phyloP scores from a whole-genome alignment of 306 rosid species.

The Medicago ruthenica region DNA sequence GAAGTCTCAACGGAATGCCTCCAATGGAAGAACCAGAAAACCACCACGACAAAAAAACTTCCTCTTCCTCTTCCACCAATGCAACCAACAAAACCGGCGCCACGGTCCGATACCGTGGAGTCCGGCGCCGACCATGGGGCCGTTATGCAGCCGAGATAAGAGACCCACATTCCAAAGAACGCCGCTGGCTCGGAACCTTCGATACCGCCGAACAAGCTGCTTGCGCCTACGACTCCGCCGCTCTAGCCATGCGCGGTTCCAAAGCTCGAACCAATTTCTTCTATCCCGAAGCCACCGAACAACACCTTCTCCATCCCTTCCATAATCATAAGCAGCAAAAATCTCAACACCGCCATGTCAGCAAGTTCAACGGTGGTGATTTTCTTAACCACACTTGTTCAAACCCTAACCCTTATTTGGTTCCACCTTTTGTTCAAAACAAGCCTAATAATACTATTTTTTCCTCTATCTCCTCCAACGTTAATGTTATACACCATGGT shows the following conservation, averaged over 20 bases:
- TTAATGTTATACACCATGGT: neutral
- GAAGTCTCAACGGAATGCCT: conserved; percentile 56
- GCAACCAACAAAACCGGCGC: conserved; percentile 34
- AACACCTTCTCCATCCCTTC: conserved; percentile 36
- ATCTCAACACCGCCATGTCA: conserved; percentile 33
- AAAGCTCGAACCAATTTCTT: conserved; percentile 87
- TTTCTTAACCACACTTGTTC: conserved; percentile 39
- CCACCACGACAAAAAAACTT: conserved; percentile 19
- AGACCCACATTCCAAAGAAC: conserved; percentile 84
- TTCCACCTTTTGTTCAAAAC: conserved; percentile 15
- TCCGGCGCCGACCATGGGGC: conserved; percentile 94
- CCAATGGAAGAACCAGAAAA: conserved; percentile 39
- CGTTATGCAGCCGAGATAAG: conserved; percentile 95
- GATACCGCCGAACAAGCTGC: conserved; percentile 98
- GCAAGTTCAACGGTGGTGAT: conserved; percentile 38
- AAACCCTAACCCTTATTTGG: conserved; percentile 7
- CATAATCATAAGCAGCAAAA: conserved; percentile 35
- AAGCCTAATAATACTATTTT: neutral
- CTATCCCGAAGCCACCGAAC: conserved; percentile 30
- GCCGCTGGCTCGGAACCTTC: conserved; percentile 95
- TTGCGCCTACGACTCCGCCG: conserved; percentile 89
- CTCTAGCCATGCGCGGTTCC: conserved; percentile 84
- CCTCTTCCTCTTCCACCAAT: neutral
- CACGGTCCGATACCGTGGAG: conserved; percentile 71
- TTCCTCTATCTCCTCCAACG: neutral